phyloP scores from a whole-genome alignment of 2,329 filamentous ascomycete genomes.

The Colletotrichum lindemuthianum region DNA sequence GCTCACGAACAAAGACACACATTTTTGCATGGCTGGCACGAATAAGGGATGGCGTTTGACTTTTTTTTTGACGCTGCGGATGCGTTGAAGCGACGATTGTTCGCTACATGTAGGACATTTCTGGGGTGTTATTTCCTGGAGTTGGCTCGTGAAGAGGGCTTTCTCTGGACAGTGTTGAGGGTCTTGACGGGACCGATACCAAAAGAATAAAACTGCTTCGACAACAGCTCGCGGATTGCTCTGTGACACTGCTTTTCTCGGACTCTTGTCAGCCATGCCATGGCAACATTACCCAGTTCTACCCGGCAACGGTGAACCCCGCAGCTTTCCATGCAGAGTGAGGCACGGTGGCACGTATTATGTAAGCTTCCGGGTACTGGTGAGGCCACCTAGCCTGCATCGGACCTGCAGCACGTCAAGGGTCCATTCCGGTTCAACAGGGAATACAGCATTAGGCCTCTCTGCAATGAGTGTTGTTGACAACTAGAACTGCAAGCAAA shows the following conservation, averaged over 20 bases:
- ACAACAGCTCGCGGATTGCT: neutral
- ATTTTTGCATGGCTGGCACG: conserved; percentile 34
- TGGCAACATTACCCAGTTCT: neutral
- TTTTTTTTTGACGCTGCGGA: conserved; percentile 20
- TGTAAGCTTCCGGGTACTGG: conserved; percentile 1
- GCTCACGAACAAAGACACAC: conserved; percentile 20
- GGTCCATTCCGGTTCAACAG: neutral
- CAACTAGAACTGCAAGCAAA: no score
- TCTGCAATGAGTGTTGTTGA: no score
- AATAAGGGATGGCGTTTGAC: conserved; percentile 34
- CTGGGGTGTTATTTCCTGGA: conserved; percentile 22
- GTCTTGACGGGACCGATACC: conserved; percentile 9
- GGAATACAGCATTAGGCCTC: neutral
- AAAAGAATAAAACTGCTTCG: conserved; percentile 25
- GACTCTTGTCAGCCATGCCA: neutral
- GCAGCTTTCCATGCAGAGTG: neutral
- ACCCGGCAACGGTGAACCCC: conserved; percentile 28
- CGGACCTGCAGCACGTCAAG: conserved; percentile 11
- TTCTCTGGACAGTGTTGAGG: conserved; percentile 22
- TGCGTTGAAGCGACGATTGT: conserved; percentile 22
- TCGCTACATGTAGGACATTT: conserved; percentile 25
- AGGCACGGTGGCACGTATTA: conserved; percentile 14
- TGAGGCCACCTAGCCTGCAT: conserved; percentile 22
- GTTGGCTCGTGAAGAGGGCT: conserved; percentile 24
- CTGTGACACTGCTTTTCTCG: neutral